These are phyloP conservation scores for Trematosphaeria pertusa DNA, from an alignment of 2,329 filamentous ascomycete species.

Conservation along the genomic window DNA sequence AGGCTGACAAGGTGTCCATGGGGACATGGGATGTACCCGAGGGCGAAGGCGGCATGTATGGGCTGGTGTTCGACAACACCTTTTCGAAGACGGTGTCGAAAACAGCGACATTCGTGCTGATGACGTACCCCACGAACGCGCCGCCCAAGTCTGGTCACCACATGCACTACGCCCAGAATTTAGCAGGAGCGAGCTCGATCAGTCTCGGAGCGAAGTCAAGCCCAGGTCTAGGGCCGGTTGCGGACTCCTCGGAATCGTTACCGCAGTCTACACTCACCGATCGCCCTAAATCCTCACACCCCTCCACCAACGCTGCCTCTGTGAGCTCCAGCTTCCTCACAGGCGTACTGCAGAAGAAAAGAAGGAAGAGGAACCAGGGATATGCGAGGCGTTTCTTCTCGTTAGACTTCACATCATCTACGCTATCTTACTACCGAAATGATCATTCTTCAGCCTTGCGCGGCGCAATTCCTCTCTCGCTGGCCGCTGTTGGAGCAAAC, in stretches of 20 bases:
- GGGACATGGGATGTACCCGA: conserved; percentile 81
- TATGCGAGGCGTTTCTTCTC: conserved; percentile 95
- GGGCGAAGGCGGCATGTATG: conserved; percentile 89
- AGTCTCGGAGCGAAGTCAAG: conserved; percentile 47
- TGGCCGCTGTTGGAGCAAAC: conserved; percentile 90
- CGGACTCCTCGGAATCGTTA: conserved; percentile 60
- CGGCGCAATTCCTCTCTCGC: conserved; percentile 87
- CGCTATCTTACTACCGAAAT: conserved; percentile 95
- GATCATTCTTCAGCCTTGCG: conserved; percentile 90
- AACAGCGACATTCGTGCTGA: conserved; percentile 89
- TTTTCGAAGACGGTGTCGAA: conserved; percentile 94
- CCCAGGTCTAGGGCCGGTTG: conserved; percentile 50
- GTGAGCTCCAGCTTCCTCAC: conserved; percentile 70
- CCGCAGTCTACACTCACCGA: conserved; percentile 46
- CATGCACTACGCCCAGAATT: conserved; percentile 65
- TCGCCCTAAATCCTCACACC: conserved; percentile 48
- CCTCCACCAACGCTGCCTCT: conserved; percentile 23
- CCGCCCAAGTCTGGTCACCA: conserved; percentile 78
- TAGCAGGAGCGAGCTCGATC: conserved; percentile 55
- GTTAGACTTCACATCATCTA: conserved; percentile 91
- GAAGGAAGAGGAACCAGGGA: conserved; percentile 91
- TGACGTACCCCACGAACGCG: conserved; percentile 87
- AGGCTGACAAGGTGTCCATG: conserved; percentile 93
- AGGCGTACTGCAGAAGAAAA: conserved; percentile 85
- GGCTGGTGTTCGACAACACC: conserved; percentile 96